Evolutionary conservation across 2,329 filamentous ascomycete species (phyloP).

Genomic region (Trichoderma aggressivum): DNA sequence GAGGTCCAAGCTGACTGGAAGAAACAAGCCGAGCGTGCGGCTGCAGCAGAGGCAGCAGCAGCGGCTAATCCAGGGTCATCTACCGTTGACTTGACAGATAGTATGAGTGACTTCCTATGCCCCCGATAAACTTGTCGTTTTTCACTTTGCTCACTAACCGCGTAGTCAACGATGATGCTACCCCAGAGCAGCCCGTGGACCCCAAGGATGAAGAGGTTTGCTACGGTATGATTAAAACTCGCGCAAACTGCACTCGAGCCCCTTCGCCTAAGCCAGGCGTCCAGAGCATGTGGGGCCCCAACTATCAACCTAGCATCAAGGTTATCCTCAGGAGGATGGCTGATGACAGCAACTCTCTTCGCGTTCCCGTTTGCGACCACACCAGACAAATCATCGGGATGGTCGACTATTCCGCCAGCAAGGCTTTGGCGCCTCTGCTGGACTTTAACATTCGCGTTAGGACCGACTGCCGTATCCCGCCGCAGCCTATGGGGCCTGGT

Average conservation of each 20-base stretch:
- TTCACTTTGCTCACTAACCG: constrained; percentile 19
- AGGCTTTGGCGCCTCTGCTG: constrained; percentile 68
- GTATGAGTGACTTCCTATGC: constrained; percentile 29
- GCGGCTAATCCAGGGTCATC: constrained; percentile 31
- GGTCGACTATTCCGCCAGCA: constrained; percentile 66
- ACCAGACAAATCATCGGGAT: constrained; percentile 69
- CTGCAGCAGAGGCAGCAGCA: constrained; percentile 4
- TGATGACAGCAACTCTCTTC: constrained; percentile 51
- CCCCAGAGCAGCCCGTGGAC: constrained; percentile 43
- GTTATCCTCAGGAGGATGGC: constrained; percentile 62
- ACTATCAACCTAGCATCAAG: constrained; percentile 71
- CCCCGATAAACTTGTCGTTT: constrained; percentile 11
- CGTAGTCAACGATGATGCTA: constrained; percentile 48
- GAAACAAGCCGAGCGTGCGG: constrained; percentile 38
- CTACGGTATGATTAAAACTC: constrained; percentile 72
- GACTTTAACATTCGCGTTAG: constrained; percentile 66
- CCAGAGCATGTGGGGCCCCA: constrained; percentile 54
- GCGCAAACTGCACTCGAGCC: constrained; percentile 63
- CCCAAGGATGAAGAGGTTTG: constrained; percentile 70
- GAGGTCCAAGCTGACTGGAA: constrained; percentile 31
- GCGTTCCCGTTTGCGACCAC: constrained; percentile 72
- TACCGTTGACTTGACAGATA: constrained; percentile 58
- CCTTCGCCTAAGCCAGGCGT: constrained; percentile 65
- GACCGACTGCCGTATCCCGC: constrained; percentile 67
- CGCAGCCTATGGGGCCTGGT: constrained; percentile 58